These are phyloP conservation scores for Wallacemonas collosoma DNA, from an alignment of 208 protist genomes.

Conservation along the genomic window DNA sequence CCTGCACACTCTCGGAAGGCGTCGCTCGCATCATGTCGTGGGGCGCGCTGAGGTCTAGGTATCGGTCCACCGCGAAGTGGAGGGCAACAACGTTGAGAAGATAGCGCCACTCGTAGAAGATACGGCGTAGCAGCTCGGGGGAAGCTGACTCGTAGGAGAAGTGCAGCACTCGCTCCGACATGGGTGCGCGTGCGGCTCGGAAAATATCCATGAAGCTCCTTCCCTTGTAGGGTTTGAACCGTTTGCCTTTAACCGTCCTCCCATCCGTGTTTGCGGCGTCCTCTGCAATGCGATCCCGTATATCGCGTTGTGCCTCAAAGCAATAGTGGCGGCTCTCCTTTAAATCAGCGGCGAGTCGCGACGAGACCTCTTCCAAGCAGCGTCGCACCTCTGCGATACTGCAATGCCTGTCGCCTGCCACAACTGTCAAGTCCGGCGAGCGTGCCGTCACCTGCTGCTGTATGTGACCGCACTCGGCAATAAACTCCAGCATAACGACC, in stretches of 20 bases:
- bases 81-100: constrained; percentile 41
- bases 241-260: constrained; percentile 11
- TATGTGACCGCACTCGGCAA: constrained; percentile 21
- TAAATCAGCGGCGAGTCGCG: neutral
- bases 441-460: neutral
- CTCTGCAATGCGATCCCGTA: neutral
- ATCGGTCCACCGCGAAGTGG: constrained; percentile 30
- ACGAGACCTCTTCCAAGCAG: neutral
- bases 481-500: constrained; percentile 66
- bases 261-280: neutral
- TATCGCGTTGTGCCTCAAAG: constrained; percentile 1
- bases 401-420: neutral
- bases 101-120: constrained; percentile 53
- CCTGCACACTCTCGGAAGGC: neutral
- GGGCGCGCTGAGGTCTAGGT: constrained; percentile 17
- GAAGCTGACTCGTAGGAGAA: constrained; percentile 22
- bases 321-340: constrained; percentile 6
- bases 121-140: constrained; percentile 19
- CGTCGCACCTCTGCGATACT: neutral
- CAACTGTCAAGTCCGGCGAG: neutral
- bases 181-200: constrained; percentile 24
- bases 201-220: constrained; percentile 38
- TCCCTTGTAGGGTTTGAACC: constrained; percentile 31
- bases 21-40: constrained; percentile 11
- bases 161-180: constrained; percentile 18